These are phyloP conservation scores for Mortierella antarctica DNA, from an alignment of 192 early-diverging fungal genomes.

Conservation along the genomic window DNA sequence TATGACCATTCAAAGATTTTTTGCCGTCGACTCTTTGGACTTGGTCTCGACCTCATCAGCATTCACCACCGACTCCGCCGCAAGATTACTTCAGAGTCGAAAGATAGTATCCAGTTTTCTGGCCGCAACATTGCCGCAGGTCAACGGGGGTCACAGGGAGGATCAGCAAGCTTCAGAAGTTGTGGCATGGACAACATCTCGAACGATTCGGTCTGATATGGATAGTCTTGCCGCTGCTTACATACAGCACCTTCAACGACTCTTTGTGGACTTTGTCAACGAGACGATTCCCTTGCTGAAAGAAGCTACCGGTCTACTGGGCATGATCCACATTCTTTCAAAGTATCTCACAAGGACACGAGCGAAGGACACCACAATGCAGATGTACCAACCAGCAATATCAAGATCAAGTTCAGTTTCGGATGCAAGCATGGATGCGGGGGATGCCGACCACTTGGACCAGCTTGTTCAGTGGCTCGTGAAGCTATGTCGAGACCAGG, in stretches of 20 bases:
- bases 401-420: constrained; percentile 2
- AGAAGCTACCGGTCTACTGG: constrained; percentile 56
- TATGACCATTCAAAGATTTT: constrained; percentile 32
- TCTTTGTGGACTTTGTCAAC: constrained; percentile 49
- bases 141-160: constrained; percentile 30
- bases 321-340: constrained; percentile 55
- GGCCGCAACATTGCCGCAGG: constrained; percentile 38
- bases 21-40: neutral
- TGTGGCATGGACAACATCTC: constrained; percentile 49
- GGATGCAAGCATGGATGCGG: constrained; percentile 1
- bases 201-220: constrained; percentile 22
- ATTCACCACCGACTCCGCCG: neutral
- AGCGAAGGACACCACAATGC: neutral
- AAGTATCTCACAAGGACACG: constrained; percentile 24
- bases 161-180: constrained; percentile 32
- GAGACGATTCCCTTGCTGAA: constrained; percentile 55
- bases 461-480: constrained; percentile 56
- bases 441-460: constrained; percentile 19
- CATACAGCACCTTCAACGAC: constrained; percentile 36
- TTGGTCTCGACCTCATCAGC: no score
- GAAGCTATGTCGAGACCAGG: constrained; percentile 51
- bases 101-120: constrained; percentile 35
- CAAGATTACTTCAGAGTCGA: neutral
- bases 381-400: neutral
- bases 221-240: constrained; percentile 43